phyloP scores from a whole-genome alignment of 352 stramenopile genomes.

The Phytophthora fragariaefolia region DNA sequence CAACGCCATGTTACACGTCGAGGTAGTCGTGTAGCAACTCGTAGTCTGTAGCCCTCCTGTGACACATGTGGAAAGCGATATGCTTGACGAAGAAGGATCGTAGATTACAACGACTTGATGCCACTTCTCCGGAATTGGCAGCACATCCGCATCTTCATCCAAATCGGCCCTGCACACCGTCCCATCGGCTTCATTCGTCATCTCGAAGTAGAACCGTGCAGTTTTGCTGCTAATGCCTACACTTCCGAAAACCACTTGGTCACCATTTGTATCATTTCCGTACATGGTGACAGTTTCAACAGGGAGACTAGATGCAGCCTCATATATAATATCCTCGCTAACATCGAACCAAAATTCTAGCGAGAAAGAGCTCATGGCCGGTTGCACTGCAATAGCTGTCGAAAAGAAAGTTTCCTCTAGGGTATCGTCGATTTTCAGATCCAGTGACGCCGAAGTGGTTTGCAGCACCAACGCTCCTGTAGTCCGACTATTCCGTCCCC shows the following conservation, averaged over 20 bases:
- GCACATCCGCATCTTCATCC: neutral
- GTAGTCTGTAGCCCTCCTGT: neutral
- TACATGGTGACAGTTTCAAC: conserved; percentile 10
- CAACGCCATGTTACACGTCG: conserved; percentile 49
- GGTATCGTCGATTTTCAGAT: conserved; percentile 50
- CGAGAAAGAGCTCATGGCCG: conserved; percentile 61
- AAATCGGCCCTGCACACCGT: conserved; percentile 28
- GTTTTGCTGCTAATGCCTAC: conserved; percentile 20
- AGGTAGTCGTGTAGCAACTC: conserved; percentile 15
- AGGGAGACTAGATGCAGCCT: neutral
- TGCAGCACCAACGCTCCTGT: conserved; percentile 18
- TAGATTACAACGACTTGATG: conserved; percentile 67
- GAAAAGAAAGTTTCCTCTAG: conserved; percentile 68
- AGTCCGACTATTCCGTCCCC: conserved; percentile 11
- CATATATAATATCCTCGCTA: conserved; percentile 4
- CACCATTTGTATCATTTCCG: conserved; percentile 11
- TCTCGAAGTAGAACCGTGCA: conserved; percentile 33
- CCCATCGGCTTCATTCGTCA: conserved; percentile 29
- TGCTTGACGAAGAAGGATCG: conserved; percentile 48
- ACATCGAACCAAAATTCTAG: conserved; percentile 69
- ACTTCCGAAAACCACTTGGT: conserved; percentile 21
- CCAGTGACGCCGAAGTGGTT: conserved; percentile 9
- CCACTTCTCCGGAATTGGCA: conserved; percentile 40
- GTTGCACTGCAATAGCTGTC: conserved; percentile 47
- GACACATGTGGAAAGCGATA: conserved; percentile 51